Conservation (phyloP, 805 yeast species). For the Nakazawaea peltata region DNA sequence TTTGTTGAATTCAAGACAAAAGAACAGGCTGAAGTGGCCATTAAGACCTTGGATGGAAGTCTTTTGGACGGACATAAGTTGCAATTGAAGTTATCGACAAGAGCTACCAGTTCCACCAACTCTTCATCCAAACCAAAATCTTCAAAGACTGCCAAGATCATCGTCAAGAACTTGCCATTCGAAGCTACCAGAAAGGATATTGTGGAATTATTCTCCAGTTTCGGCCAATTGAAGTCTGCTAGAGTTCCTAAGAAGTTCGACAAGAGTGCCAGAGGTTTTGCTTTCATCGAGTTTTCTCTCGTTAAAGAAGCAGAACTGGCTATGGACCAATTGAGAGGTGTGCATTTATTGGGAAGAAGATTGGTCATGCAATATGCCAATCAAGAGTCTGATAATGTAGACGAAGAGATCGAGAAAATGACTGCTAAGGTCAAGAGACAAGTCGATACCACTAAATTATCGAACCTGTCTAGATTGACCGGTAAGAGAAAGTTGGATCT, state of each 20-base stretch:
- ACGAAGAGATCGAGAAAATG: slow-evolving; percentile 86
- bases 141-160: slow-evolving; percentile 60
- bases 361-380: slow-evolving; percentile 91
- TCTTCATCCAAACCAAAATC: slow-evolving; percentile 19
- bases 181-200: slow-evolving; percentile 92
- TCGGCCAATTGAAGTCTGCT: slow-evolving; percentile 90
- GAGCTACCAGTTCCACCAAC: slow-evolving; percentile 28
- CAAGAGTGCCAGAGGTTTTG: slow-evolving; percentile 93
- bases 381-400: slow-evolving; percentile 73
- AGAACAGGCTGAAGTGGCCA: slow-evolving; percentile 73
- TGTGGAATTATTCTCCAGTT: slow-evolving; percentile 86
- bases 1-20: slow-evolving; percentile 83
- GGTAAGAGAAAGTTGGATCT: slow-evolving; percentile 68
- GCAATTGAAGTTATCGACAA: slow-evolving; percentile 81
- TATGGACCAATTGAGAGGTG: slow-evolving; percentile 89
- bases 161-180: slow-evolving; percentile 94
- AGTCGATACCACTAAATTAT: slow-evolving; percentile 66
- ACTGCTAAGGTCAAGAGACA: slow-evolving; percentile 78
- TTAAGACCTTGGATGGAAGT: slow-evolving; percentile 63
- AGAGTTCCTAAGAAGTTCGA: slow-evolving; percentile 96
- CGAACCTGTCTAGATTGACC: slow-evolving; percentile 56
- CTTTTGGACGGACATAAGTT: slow-evolving; percentile 84
- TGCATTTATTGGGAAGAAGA: slow-evolving; percentile 92
- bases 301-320: slow-evolving; percentile 91
- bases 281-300: slow-evolving; percentile 86